Percentiles rank a stretch among this genome's conserved stretches.
phyloP scores from a whole-genome alignment of 331 rosid species.

The Cydonia oblonga region DNA sequence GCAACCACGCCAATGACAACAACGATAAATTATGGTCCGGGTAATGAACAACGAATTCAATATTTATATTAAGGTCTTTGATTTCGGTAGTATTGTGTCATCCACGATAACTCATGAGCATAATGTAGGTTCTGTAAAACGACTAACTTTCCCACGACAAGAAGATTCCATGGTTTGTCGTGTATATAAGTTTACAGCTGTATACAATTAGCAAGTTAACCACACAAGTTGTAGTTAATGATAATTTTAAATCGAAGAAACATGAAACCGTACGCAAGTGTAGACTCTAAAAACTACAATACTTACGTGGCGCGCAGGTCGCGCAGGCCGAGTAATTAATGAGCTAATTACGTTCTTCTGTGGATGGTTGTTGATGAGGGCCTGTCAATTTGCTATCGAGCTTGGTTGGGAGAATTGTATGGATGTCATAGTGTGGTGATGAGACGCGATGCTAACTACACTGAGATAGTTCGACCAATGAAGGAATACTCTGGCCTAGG shows the following conservation, averaged over 20 bases:
- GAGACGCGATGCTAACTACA: too few species aligned
- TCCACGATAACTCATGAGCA: not conserved
- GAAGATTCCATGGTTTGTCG: not conserved
- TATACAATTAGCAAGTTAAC: not conserved
- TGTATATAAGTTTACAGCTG: not conserved
- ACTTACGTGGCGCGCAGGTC: too few species aligned
- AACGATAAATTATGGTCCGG: not conserved
- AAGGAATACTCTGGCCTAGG: too few species aligned
- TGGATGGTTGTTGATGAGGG: too few species aligned
- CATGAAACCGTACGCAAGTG: too few species aligned
- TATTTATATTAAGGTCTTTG: not conserved
- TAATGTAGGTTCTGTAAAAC: not conserved
- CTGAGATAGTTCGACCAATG: too few species aligned
- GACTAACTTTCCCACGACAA: not conserved
- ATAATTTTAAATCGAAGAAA: not conserved
- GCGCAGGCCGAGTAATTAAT: rapidly evolving
- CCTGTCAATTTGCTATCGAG: too few species aligned
- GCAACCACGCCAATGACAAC: not conserved
- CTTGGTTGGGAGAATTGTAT: too few species aligned
- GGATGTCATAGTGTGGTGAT: too few species aligned
- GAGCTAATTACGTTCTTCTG: too few species aligned
- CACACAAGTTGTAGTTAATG: not conserved
- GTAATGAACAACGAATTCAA: not conserved
- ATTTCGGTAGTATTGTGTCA: not conserved
- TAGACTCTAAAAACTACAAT: too few species aligned